Evolutionary conservation across 208 protist genomes (phyloP), one percentile per base, ranked within the genome.

Genomic region (Trypanosoma lewisi): DNA sequence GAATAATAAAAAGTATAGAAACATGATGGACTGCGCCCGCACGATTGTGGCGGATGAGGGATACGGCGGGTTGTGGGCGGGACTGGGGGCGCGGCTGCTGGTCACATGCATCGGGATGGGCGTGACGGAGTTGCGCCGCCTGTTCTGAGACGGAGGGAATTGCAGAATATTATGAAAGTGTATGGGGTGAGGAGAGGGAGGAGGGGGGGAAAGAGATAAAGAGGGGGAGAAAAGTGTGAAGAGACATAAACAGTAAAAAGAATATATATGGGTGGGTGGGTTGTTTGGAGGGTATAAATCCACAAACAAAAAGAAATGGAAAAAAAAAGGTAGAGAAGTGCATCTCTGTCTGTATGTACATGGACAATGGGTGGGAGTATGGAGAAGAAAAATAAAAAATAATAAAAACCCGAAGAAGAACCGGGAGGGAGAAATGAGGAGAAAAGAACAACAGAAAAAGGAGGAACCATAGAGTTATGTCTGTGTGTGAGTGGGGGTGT

Each of bases 41-140:
- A 84, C 82, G 11, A 82, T 94, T 66, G 75, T 90, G 31, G 63
- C 59, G 23, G 78, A 87, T 34, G 89, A 95, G 61, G 89, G 89
- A 8, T 77, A 84, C 48, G 82, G 68, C 25, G 83, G 75, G 45
- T 71, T 95, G 28, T 95, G 82, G 82, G 58, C 83, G 0, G 89
- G 89, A 7, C 45, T 77, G 17, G 66, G 60, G 12, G 50, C 52
- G 30, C 64, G 71, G 0, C 56, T 77, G 12, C 12, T 78, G 31
- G 53, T 73, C 41, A 78, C 73, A 28, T 67, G 59, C 49, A 23
- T 73, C 4, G 66, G 73, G 25, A 65, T 77, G 58, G 64, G 45
- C n/a, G 37, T 62, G 28, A 36, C 61, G 11, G 69, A 75, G 33
- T 11, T 77, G 50, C 64, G 48, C 21, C 57, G 60, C 2, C 47